Conservation (phyloP, 2,329 filamentous ascomycete genomes). For the Tolypocladium amazonense region DNA sequence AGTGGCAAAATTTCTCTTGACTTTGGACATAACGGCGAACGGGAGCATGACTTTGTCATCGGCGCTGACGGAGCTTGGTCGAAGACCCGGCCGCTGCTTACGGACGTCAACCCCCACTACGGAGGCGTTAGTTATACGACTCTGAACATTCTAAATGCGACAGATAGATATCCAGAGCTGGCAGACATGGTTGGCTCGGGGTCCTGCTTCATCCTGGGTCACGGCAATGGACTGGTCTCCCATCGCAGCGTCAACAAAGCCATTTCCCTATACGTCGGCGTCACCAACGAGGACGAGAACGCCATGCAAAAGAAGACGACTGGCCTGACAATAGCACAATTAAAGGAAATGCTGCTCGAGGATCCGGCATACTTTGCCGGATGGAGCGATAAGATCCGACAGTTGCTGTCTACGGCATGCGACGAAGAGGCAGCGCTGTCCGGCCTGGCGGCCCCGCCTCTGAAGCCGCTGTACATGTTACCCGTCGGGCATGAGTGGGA, state of each 20-base stretch:
- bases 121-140: constrained; percentile 27
- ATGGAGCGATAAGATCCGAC: constrained; percentile 15
- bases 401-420: constrained; percentile 16
- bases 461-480: constrained; percentile 24
- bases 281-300: constrained; percentile 14
- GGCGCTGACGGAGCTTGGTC: constrained; percentile 10
- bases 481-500: constrained; percentile 32
- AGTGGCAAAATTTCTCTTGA: constrained; percentile 8
- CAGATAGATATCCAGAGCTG: constrained; percentile 25
- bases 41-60: constrained; percentile 7
- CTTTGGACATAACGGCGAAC: constrained; percentile 9
- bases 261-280: constrained; percentile 16
- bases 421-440: constrained; percentile 11
- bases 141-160: constrained; percentile 20
- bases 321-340: constrained; percentile 5
- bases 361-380: constrained; percentile 10
- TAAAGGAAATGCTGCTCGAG: constrained; percentile 11
- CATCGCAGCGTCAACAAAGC: constrained; percentile 19
- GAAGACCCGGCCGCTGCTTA: constrained; percentile 24
- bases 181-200: constrained; percentile 27
- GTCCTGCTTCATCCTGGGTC: constrained; percentile 20
- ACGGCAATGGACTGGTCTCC: constrained; percentile 25
- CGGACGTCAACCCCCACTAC: constrained; percentile 23
- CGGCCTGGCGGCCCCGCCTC: constrained; percentile 5
- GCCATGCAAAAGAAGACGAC: constrained; percentile 4